A percentile compares a stretch with the other conserved stretches of the same genome.
Conservation (phyloP, 306 rosid genomes). For the Prunus salicina region DNA sequence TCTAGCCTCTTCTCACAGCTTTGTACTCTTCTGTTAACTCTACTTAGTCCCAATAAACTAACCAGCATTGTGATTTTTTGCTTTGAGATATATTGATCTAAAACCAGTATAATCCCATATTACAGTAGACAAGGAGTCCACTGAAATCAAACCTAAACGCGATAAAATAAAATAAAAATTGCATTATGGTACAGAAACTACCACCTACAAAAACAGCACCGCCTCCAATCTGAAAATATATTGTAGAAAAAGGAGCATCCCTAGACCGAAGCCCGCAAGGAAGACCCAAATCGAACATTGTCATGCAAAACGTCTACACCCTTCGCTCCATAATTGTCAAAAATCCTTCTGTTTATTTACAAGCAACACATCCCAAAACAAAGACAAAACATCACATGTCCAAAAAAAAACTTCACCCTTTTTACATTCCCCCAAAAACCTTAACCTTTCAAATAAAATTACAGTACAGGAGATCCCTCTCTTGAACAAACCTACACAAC, state of each 20-base stretch:
- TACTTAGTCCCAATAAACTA: background rate
- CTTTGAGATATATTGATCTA: background rate
- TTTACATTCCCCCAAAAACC: background rate
- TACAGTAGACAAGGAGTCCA: background rate
- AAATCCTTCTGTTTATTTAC: background rate
- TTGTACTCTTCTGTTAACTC: no score
- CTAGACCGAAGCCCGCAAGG: background rate
- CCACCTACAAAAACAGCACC: background rate
- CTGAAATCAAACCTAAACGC: no score
- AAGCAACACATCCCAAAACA: background rate
- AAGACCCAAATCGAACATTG: background rate
- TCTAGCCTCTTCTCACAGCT: background rate
- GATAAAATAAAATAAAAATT: no score
- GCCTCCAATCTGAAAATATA: background rate
- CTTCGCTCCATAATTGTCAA: background rate
- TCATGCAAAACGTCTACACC: background rate
- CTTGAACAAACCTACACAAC: background rate
- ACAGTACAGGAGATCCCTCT: background rate
- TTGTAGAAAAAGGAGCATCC: background rate
- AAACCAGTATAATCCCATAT: background rate
- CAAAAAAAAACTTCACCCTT: background rate
- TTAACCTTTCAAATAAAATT: background rate
- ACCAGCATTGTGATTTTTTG: background rate
- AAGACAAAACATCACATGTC: background rate
- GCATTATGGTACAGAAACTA: background rate